Conservation (phyloP, 345 rosid species). For the Firmiana major region DNA sequence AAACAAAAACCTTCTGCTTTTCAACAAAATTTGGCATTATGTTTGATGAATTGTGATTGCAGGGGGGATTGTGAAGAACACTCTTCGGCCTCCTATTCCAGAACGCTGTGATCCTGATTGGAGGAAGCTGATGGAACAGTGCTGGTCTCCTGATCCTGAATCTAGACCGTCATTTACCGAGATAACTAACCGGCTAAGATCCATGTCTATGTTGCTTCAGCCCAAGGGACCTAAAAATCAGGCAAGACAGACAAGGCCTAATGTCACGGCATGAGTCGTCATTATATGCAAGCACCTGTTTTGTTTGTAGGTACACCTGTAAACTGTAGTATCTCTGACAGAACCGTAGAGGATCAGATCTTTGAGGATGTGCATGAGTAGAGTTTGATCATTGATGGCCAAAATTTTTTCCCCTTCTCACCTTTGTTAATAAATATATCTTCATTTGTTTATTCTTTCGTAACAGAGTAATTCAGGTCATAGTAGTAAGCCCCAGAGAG, state of each 20-base stretch:
- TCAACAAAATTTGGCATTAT: background rate
- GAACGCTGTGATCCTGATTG: constrained; percentile 51
- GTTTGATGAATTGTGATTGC: constrained; percentile 1
- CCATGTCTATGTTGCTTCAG: constrained; percentile 37
- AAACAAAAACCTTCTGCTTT: background rate
- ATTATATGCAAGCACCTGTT: background rate
- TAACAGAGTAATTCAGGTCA: constrained; percentile 2
- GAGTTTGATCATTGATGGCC: constrained; percentile 1
- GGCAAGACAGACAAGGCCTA: constrained; percentile 25
- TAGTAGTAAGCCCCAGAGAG: background rate
- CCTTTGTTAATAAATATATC: constrained; percentile 1
- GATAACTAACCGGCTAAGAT: constrained; percentile 41
- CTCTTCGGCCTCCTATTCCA: constrained; percentile 55
- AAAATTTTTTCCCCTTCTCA: background rate
- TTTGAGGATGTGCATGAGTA: constrained; percentile 8
- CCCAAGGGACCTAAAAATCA: constrained; percentile 26
- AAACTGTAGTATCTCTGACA: background rate
- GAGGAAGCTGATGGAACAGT: constrained; percentile 55
- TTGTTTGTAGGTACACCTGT: background rate
- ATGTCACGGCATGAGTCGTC: constrained; percentile 11
- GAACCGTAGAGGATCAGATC: background rate
- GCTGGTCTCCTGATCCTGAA: constrained; percentile 57
- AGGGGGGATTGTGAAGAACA: constrained; percentile 69
- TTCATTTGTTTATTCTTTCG: constrained; percentile 34
- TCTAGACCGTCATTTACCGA: constrained; percentile 57